Base-by-base conservation (phyloP, 2,329 filamentous ascomycete species). In the Teratosphaeria nubilosa region DNA sequence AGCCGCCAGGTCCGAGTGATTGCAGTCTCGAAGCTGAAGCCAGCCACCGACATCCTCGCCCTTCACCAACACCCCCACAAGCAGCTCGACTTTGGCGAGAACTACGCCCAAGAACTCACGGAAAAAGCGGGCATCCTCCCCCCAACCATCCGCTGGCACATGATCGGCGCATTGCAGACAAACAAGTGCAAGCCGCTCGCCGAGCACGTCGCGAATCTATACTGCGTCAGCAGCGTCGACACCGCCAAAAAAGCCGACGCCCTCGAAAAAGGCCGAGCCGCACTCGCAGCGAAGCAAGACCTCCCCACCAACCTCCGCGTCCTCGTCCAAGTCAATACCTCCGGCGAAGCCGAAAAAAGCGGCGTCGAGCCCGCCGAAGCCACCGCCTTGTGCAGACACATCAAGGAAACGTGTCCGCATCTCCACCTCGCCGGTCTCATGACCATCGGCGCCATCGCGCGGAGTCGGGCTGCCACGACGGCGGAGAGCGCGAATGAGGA, bases 241-340 rank as follows among this genome's bases (percentile, higher is more conserved):
- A 85, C 83, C 11, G 73, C 80, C 63, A 97, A 96, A 74, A 99
- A 99, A 74, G 94, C 91, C 0, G 82, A 85, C 56, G 81, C 90
- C 55, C 80, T 99, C 30, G 84, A 95, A 72, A 86, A 87, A 61
- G 83, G 90, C 14, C 86, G 94, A 53, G 82, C 80, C 13, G 83
- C 82, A 41, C 75, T 87, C 41, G 70, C 77, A 25, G 68, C 56
- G 56, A 64, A 72, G 51, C 74, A 59, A 73, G 74, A 25, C 65
- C 62, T 67, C 5, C 30, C 60, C 10, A 69, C 69, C 20, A 73
- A 70, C 59, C 76, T 96, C 65, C 78, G 85, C 58, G 80, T 99
- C 31, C 91, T 94, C 76, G 86, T 99, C 20, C 94, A 99, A 75
- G 86, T 99, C 65, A 99, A 99, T 75, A 99, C 94, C 0, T 95